Conservation (phyloP, 164 flowering plant species). For the Cinnamomum micranthum region DNA sequence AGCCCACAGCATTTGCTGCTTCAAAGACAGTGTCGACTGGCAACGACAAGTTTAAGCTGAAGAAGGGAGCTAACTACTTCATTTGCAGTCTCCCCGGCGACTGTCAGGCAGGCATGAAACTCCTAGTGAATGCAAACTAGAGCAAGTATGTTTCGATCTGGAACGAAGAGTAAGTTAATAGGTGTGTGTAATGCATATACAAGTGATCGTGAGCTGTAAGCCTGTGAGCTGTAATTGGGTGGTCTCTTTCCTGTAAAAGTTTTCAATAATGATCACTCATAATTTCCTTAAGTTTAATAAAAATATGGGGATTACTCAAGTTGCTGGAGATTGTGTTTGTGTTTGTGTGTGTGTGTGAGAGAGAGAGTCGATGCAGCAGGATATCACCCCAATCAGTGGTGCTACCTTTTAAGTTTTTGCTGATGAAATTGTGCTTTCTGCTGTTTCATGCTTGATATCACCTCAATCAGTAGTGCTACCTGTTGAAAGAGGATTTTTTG, state of each 20-base stretch:
- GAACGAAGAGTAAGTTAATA: neutral
- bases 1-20: neutral
- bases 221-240: neutral
- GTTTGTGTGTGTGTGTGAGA: no score
- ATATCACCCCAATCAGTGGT: no score
- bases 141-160: neutral
- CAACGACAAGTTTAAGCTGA: conserved; percentile 14
- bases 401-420: no score
- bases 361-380: no score
- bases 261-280: neutral
- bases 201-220: no score
- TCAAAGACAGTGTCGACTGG: conserved; percentile 9
- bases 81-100: conserved; percentile 14
- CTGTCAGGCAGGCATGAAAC: conserved; percentile 13
- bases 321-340: no score
- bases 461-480: no score
- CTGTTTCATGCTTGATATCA: no score
- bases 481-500: no score
- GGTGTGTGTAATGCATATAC: no score
- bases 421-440: no score
- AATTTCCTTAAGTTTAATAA: neutral
- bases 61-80: conserved; percentile 17
- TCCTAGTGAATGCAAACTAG: conserved; percentile 15
- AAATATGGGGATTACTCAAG: neutral
- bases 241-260: neutral